Evolutionary conservation across 2,329 filamentous ascomycete genomes (phyloP).

Genomic region (Fusarium agapanthi): DNA sequence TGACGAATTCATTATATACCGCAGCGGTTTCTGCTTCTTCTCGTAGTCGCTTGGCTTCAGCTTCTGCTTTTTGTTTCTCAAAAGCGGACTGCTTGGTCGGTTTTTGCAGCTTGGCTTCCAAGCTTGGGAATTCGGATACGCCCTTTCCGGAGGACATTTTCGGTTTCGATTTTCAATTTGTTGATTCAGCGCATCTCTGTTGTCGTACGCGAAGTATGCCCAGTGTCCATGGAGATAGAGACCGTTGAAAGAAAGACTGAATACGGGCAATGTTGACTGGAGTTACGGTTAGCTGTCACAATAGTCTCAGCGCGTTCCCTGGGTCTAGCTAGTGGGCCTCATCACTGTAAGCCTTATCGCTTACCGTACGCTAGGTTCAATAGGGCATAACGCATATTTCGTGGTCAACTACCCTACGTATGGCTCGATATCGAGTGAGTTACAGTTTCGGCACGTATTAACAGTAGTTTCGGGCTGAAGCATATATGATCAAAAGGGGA

Average conservation of each 20-base stretch:
- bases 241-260: background rate
- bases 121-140: slow-evolving; percentile 71
- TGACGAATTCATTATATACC: slow-evolving; percentile 87
- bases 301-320: background rate
- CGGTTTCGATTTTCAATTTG: background rate
- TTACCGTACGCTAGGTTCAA: background rate
- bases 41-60: slow-evolving; percentile 84
- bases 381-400: background rate
- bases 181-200: slow-evolving; percentile 23
- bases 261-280: background rate
- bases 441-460: background rate
- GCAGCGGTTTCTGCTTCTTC: slow-evolving; percentile 89
- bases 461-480: background rate
- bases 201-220: background rate
- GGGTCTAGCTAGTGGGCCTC: background rate
- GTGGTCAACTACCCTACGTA: background rate
- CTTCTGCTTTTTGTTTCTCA: slow-evolving; percentile 87
- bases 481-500: no score
- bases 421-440: background rate
- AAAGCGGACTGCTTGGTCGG: slow-evolving; percentile 86
- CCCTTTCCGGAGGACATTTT: slow-evolving; percentile 60
- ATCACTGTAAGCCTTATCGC: background rate
- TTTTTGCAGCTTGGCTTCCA: slow-evolving; percentile 80
- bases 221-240: background rate
- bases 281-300: slow-evolving; percentile 13